Evolutionary conservation across 2,329 filamentous ascomycete genomes (phyloP).

Genomic region (Verticillium nubilum): DNA sequence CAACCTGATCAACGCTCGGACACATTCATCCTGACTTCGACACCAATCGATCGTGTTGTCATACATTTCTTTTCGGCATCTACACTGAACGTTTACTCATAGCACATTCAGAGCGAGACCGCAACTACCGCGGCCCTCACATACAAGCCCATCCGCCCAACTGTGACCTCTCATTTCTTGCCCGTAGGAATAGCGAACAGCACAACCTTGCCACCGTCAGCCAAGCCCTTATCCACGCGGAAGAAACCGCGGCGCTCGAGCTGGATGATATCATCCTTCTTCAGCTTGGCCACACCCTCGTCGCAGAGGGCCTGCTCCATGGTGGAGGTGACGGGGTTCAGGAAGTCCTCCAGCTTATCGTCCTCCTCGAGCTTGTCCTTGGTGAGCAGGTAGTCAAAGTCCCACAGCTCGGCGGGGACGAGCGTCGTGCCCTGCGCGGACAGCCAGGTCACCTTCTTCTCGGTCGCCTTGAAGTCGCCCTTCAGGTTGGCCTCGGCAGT

Average conservation of each 20-base stretch:
- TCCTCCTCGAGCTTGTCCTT: slow-evolving; percentile 93
- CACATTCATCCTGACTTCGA: no score
- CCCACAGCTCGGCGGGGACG: slow-evolving; percentile 78
- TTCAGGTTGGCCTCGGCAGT: slow-evolving; percentile 84
- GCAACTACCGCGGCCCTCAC: not conserved
- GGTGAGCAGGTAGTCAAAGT: slow-evolving; percentile 92
- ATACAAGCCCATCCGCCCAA: not conserved
- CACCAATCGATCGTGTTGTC: not conserved
- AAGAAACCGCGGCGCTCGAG: slow-evolving; percentile 92
- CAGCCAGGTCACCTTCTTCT: slow-evolving; percentile 96
- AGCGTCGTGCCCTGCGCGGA: slow-evolving; percentile 70
- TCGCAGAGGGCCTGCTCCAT: slow-evolving; percentile 74
- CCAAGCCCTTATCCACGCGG: slow-evolving; percentile 66
- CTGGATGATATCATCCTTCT: slow-evolving; percentile 88
- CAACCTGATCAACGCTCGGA: no score
- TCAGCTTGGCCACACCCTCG: slow-evolving; percentile 70
- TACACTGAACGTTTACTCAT: not conserved
- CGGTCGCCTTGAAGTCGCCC: slow-evolving; percentile 90
- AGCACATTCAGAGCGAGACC: not conserved
- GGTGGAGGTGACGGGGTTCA: slow-evolving; percentile 71
- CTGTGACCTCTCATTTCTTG: slow-evolving; percentile 32
- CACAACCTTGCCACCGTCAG: slow-evolving; percentile 44
- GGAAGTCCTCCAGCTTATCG: slow-evolving; percentile 76
- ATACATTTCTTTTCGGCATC: not conserved
- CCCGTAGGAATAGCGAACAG: slow-evolving; percentile 55